phyloP scores from a whole-genome alignment of 1,284 basidiomycete species.

The Leccinum angustisporum region DNA sequence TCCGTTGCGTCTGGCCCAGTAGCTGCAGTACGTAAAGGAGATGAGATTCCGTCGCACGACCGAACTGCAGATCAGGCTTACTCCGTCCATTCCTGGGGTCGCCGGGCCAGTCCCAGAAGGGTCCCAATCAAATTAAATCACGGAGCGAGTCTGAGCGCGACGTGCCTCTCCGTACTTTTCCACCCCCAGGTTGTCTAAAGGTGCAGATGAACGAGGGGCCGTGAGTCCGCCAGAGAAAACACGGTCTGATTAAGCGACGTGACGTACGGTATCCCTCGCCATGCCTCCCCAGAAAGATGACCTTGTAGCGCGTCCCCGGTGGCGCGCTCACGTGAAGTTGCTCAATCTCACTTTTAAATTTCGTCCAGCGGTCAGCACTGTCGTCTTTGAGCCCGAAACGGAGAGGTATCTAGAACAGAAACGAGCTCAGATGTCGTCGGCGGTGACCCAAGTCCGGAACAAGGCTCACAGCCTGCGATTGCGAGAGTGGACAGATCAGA shows the following conservation, averaged over 20 bases:
- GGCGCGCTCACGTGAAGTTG: slow-evolving; percentile 45
- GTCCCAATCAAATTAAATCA: background rate
- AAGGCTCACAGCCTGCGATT: slow-evolving; percentile 20
- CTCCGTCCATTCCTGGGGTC: slow-evolving; percentile 54
- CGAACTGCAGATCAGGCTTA: slow-evolving; percentile 31
- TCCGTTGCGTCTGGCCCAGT: slow-evolving; percentile 68
- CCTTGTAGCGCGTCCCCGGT: slow-evolving; percentile 50
- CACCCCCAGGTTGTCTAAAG: slow-evolving; percentile 71
- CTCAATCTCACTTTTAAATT: slow-evolving; percentile 43
- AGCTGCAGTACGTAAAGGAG: slow-evolving; percentile 20
- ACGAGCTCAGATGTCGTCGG: background rate
- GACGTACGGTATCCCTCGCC: slow-evolving; percentile 61
- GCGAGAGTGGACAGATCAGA: background rate
- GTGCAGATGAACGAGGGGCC: background rate
- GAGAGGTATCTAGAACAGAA: slow-evolving; percentile 46
- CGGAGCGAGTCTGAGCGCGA: slow-evolving; percentile 4
- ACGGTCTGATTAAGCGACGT: background rate
- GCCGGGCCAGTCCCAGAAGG: background rate
- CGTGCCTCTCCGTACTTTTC: slow-evolving; percentile 61
- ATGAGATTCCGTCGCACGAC: background rate
- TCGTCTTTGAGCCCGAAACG: slow-evolving; percentile 66
- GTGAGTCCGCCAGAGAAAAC: background rate
- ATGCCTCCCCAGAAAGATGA: slow-evolving; percentile 68
- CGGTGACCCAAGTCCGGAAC: background rate
- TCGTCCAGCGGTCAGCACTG: slow-evolving; percentile 53